A percentile compares a stretch with the other conserved stretches of the same genome.
phyloP scores from a whole-genome alignment of 768 basidiomycete genomes.

The Panellus pusillus region DNA sequence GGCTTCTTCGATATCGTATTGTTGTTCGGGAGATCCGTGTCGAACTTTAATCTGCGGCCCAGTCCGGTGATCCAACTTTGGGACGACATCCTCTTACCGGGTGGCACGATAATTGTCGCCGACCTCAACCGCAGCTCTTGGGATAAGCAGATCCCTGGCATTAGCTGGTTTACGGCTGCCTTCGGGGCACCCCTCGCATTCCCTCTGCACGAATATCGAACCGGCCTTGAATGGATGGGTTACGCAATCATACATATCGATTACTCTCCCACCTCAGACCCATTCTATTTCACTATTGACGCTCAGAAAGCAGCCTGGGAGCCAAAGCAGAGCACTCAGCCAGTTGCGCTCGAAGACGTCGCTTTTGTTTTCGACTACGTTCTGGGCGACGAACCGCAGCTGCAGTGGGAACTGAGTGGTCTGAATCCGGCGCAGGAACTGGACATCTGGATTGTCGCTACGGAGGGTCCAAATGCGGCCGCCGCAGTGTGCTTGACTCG shows the following conservation, averaged over 20 bases:
- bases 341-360: not conserved
- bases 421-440: constrained; percentile 1
- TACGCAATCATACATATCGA: constrained; percentile 1
- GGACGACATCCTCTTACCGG: constrained; percentile 4
- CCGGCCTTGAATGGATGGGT: not conserved
- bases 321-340: not conserved
- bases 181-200: not conserved
- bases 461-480: not conserved
- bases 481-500: not conserved
- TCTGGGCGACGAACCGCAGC: not conserved
- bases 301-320: constrained; percentile 2
- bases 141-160: not conserved
- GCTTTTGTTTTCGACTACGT: constrained; percentile 1
- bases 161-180: not conserved
- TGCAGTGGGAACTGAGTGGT: constrained; percentile 7
- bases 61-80: not conserved
- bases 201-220: not conserved
- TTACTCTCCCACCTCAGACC: not conserved
- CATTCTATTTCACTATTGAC: not conserved
- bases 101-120: not conserved
- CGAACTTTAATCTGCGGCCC: not conserved
- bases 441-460: constrained; percentile 1
- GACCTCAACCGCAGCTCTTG: not conserved
- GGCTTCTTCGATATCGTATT: constrained; percentile 1
- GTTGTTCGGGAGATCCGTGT: not conserved